Percentiles rank a stretch among this genome's conserved stretches.
These are phyloP conservation scores for Penicillium sp. DNA, from an alignment of 2,329 filamentous ascomycete genomes.

Conservation along the genomic window DNA sequence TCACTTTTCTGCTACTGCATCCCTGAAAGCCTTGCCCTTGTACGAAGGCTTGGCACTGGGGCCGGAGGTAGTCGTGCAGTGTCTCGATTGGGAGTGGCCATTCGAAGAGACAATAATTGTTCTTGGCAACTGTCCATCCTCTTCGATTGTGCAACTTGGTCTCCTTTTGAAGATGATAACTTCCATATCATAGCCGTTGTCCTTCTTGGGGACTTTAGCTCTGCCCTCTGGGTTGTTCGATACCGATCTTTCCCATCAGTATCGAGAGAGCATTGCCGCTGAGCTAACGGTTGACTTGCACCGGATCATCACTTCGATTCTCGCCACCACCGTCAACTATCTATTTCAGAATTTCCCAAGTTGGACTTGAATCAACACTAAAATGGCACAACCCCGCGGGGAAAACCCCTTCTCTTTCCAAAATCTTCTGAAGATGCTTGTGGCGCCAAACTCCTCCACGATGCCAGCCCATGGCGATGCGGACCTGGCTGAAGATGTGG, in stretches of 20 bases:
- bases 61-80: slow-evolving; percentile 15
- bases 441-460: slow-evolving; percentile 37
- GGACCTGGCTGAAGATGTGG: slow-evolving; percentile 68
- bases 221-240: slow-evolving; percentile 22
- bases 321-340: slow-evolving; percentile 10
- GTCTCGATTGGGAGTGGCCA: slow-evolving; percentile 14
- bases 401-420: slow-evolving; percentile 35
- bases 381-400: slow-evolving; percentile 30
- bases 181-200: slow-evolving; percentile 41
- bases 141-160: slow-evolving; percentile 3
- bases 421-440: slow-evolving; percentile 41
- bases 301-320: slow-evolving; percentile 12
- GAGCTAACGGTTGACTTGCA: slow-evolving; percentile 1
- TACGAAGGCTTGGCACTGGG: slow-evolving; percentile 11
- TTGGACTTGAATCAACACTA: slow-evolving; percentile 18
- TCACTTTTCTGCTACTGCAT: slow-evolving; percentile 1
- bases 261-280: slow-evolving; percentile 19
- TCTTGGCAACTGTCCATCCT: slow-evolving; percentile 15
- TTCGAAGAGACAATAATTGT: slow-evolving; percentile 11
- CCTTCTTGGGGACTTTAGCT: slow-evolving; percentile 29
- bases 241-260: slow-evolving; percentile 24
- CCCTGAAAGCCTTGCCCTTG: not conserved
- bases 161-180: slow-evolving; percentile 25
- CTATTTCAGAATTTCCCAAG: slow-evolving; percentile 6
- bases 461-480: slow-evolving; percentile 44